Percentiles rank a stretch among this genome's conserved stretches.
phyloP scores from a whole-genome alignment of 352 stramenopile genomes.

The Hyaloperonospora brassicae region DNA sequence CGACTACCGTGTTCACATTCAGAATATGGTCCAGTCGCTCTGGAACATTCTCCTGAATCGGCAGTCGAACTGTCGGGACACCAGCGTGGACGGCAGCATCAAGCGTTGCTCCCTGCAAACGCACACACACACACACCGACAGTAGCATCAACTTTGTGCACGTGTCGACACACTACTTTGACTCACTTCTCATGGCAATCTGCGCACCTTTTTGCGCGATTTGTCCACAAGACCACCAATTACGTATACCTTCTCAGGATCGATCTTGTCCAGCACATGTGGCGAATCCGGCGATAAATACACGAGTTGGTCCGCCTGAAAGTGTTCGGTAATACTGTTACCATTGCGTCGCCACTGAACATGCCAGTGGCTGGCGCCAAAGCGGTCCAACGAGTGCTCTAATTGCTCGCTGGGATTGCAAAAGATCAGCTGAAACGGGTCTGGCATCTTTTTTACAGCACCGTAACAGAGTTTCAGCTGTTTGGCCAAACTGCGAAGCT shows the following conservation, averaged over 20 bases:
- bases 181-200: background rate
- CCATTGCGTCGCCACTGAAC: slow-evolving; percentile 41
- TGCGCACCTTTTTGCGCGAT: slow-evolving; percentile 50
- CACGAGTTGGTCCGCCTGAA: slow-evolving; percentile 37
- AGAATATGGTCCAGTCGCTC: slow-evolving; percentile 69
- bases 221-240: slow-evolving; percentile 80
- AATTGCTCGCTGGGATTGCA: slow-evolving; percentile 50
- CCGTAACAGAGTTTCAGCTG: slow-evolving; percentile 74
- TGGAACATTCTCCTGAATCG: slow-evolving; percentile 65
- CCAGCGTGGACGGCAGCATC: slow-evolving; percentile 38
- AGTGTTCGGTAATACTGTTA: slow-evolving; percentile 30
- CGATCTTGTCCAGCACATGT: slow-evolving; percentile 51
- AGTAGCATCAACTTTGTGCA: background rate
- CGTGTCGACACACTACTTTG: background rate
- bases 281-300: slow-evolving; percentile 72
- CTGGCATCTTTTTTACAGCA: slow-evolving; percentile 47
- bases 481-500: slow-evolving; percentile 62
- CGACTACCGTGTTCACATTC: slow-evolving; percentile 73
- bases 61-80: slow-evolving; percentile 49
- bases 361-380: slow-evolving; percentile 53
- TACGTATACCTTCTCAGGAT: slow-evolving; percentile 64
- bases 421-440: slow-evolving; percentile 57
- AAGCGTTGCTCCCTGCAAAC: slow-evolving; percentile 40
- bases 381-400: slow-evolving; percentile 42
- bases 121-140: background rate